Evolutionary conservation across 2,329 filamentous ascomycete genomes (phyloP), one percentile per base, ranked within the genome.

Genomic region (Aaosphaeria pasadenensis): DNA sequence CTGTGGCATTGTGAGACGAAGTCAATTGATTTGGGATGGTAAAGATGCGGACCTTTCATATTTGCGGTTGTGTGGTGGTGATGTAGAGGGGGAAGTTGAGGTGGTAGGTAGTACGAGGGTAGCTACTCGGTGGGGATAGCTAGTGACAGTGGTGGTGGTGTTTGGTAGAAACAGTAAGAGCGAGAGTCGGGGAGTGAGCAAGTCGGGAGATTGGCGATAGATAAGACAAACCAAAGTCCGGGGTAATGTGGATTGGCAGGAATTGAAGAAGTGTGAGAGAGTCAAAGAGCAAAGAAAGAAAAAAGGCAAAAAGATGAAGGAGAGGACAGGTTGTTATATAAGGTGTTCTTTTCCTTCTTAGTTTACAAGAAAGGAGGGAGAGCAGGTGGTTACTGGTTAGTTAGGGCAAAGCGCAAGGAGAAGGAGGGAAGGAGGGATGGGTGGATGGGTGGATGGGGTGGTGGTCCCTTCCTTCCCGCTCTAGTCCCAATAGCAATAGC

Each of bases 1-100:
- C 91, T 96, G 49, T 29, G 49, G 11, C 17, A 30, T 11, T 46
- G 54, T 64, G 11, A 43, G 40, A n/a, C 7, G 33, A 36, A 3
- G 33, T 9, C n/a, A 9, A 36, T 9, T 11, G 39, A 36, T 41
- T 29, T 49, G 44, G 24, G 28, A 33, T 11, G 39, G 6, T 33
- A 17, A 36, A 39, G 11, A 36, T 39, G 6, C 38, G 36, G 6
- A 71, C 71, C 71, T 57, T 72, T 73, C 70, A 73, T 73, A 47
- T 54, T 69, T 58, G 62, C 52, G 57, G 62, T 60, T 56, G 54
- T 58, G 49, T 38, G 53, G 50, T 56, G 51, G 48, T 42, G 32
- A 47, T 29, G 46, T 44, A 30, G 46, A 45, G 47, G 41, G 47
- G 43, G 32, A 46, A 28, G 30, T 43, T 43, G 32, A 40, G 30